Percentiles rank a stretch among this genome's conserved stretches.
Conservation (phyloP, 164 flowering plant species). For the Magnolia changhungtana region DNA sequence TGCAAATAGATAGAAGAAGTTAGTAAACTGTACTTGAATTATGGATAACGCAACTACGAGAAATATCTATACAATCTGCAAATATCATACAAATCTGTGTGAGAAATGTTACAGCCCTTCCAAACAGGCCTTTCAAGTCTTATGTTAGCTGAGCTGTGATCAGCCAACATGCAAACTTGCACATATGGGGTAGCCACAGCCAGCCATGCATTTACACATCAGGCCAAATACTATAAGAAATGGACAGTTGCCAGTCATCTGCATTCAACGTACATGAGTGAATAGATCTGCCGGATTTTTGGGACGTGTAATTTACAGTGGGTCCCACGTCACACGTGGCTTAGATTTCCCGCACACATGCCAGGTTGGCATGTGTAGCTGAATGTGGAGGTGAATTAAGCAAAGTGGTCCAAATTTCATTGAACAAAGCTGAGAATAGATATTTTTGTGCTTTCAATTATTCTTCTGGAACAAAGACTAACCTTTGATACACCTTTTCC, state of each 20-base stretch:
- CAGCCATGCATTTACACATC: no score
- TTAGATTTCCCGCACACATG: background rate
- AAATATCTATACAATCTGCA: background rate
- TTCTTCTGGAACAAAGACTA: background rate
- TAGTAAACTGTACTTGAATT: background rate
- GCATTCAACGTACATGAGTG: no score
- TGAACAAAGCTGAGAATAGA: background rate
- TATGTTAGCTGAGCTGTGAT: background rate
- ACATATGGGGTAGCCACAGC: no score
- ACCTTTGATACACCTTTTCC: slow-evolving; percentile 10
- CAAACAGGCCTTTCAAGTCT: background rate
- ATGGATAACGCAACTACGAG: background rate
- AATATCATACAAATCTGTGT: background rate
- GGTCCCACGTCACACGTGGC: background rate
- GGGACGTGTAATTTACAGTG: background rate
- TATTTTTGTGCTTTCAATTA: background rate
- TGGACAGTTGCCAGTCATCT: no score
- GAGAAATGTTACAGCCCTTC: background rate
- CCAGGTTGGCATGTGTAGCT: background rate
- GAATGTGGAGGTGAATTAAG: background rate
- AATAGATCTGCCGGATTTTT: no score
- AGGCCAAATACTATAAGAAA: no score
- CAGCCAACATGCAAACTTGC: background rate
- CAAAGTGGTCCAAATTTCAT: no score
- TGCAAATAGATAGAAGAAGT: background rate